Base-by-base conservation (phyloP, 768 basidiomycete genomes). In the Tricholoma saponaceum region DNA sequence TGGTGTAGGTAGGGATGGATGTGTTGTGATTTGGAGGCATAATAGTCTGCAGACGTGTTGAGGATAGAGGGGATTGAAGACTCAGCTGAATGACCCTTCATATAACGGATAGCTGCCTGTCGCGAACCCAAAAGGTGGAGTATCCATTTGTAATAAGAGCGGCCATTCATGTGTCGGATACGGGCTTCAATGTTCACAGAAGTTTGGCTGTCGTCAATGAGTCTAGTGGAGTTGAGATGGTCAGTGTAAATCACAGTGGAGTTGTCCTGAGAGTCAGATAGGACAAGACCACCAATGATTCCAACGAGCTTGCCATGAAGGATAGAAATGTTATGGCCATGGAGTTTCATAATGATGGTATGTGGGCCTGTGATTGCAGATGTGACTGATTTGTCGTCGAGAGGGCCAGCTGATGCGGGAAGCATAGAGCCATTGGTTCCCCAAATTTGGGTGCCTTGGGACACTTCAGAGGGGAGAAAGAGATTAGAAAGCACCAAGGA, bases 361-460 rank as follows among this genome's bases (percentile, higher is more conserved):
- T n/a, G n/a, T n/a, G n/a, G n/a, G n/a, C n/a, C n/a, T n/a, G n/a
- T n/a, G n/a, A n/a, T n/a, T n/a, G n/a, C n/a, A n/a, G n/a, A n/a
- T n/a, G n/a, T n/a, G n/a, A n/a, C n/a, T n/a, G n/a, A n/a, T n/a
- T n/a, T n/a, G n/a, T n/a, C n/a, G n/a, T n/a, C n/a, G n/a, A 64
- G n/a, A 2, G 61, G 32, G 4, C 63, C 49, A 4, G 66, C 66
- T 5, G 60, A 18, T 3, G 68, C 58, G 4, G 55, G 68, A 43
- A 52, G 13, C 66, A 69, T 67, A 0, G 69, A 70, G 1, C 68
- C 67, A 49, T 70, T 66, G 0, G 67, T 58, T 7, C 60, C 67
- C 66, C 66, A 70, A 0, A 25, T 5, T 25, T 51, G 35, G 33
- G 8, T 22, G 14, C 23, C 20, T 13, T n/a, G 14, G 5, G 39